These are phyloP conservation scores for Skeletonema menzelii DNA, from an alignment of 108 stramenopile genomes.

Conservation along the genomic window DNA sequence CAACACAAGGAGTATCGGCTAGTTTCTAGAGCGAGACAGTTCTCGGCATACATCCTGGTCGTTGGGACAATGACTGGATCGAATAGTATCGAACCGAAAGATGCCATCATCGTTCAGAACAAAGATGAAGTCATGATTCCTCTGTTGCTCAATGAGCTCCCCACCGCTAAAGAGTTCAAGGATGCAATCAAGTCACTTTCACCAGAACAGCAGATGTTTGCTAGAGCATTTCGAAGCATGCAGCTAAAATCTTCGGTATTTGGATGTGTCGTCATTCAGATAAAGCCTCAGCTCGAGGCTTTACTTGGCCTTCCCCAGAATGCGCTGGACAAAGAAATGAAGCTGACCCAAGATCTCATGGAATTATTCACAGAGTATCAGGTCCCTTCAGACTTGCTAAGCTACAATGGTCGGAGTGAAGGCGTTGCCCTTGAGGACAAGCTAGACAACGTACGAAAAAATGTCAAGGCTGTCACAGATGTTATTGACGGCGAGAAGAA, in stretches of 20 bases:
- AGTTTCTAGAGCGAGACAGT: slow-evolving; percentile 72
- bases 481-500: slow-evolving; percentile 63
- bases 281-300: slow-evolving; percentile 87
- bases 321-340: slow-evolving; percentile 83
- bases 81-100: slow-evolving; percentile 67
- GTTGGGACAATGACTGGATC: slow-evolving; percentile 72
- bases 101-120: slow-evolving; percentile 85
- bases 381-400: slow-evolving; percentile 82
- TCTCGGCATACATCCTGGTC: slow-evolving; percentile 75
- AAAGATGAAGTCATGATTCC: slow-evolving; percentile 90
- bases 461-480: slow-evolving; percentile 68
- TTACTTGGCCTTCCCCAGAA: slow-evolving; percentile 64
- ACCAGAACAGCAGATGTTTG: slow-evolving; percentile 86
- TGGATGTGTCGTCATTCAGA: slow-evolving; percentile 76
- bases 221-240: slow-evolving; percentile 76
- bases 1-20: slow-evolving; percentile 30
- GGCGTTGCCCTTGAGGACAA: slow-evolving; percentile 49
- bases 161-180: slow-evolving; percentile 86
- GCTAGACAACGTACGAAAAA: slow-evolving; percentile 57
- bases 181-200: slow-evolving; percentile 84
- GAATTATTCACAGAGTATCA: slow-evolving; percentile 82
- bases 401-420: slow-evolving; percentile 64
- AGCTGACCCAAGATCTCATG: slow-evolving; percentile 84
- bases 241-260: slow-evolving; percentile 84
- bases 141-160: slow-evolving; percentile 71